A percentile compares a stretch with the other conserved stretches of the same genome.
These are phyloP conservation scores for Penicillium psychrosexuale DNA, from an alignment of 2,329 filamentous ascomycete genomes.

Conservation along the genomic window DNA sequence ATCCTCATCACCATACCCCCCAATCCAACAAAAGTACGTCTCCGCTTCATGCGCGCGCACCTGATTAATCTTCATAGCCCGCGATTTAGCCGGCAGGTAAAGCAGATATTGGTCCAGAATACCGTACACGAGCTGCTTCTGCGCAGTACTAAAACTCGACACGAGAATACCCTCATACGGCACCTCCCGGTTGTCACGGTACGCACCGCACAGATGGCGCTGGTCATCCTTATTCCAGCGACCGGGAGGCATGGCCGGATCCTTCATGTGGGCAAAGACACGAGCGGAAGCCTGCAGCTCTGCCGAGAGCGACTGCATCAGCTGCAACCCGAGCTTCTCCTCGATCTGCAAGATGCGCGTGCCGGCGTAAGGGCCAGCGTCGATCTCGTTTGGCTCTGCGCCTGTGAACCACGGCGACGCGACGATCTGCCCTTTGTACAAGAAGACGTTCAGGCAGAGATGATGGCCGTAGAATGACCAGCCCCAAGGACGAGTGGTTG, in stretches of 20 bases:
- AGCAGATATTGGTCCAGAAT: constrained; percentile 65
- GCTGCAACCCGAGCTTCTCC: constrained; percentile 60
- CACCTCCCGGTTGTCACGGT: constrained; percentile 72
- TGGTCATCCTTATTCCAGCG: constrained; percentile 81
- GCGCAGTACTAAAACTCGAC: constrained; percentile 39
- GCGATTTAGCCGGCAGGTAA: constrained; percentile 60
- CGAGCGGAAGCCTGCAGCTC: constrained; percentile 53
- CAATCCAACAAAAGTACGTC: constrained; percentile 77
- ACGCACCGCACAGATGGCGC: constrained; percentile 72
- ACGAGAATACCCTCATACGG: constrained; percentile 68
- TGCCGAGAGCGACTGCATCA: constrained; percentile 63
- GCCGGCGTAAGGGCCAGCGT: constrained; percentile 60
- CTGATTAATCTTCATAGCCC: constrained; percentile 54
- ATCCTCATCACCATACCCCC: constrained; percentile 62
- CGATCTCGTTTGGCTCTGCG: constrained; percentile 74
- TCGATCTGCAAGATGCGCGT: constrained; percentile 65
- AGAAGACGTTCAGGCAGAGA: constrained; percentile 68
- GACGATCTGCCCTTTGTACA: constrained; percentile 63
- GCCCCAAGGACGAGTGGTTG: constrained; percentile 61
- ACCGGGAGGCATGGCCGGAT: constrained; percentile 58
- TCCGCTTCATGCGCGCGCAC: constrained; percentile 59
- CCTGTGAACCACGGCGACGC: constrained; percentile 75
- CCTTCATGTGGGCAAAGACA: constrained; percentile 59
- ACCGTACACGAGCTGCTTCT: constrained; percentile 54
- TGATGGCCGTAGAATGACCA: constrained; percentile 77